phyloP scores from a whole-genome alignment of 2,329 filamentous ascomycete genomes.

The Pseudopithomyces maydicus region DNA sequence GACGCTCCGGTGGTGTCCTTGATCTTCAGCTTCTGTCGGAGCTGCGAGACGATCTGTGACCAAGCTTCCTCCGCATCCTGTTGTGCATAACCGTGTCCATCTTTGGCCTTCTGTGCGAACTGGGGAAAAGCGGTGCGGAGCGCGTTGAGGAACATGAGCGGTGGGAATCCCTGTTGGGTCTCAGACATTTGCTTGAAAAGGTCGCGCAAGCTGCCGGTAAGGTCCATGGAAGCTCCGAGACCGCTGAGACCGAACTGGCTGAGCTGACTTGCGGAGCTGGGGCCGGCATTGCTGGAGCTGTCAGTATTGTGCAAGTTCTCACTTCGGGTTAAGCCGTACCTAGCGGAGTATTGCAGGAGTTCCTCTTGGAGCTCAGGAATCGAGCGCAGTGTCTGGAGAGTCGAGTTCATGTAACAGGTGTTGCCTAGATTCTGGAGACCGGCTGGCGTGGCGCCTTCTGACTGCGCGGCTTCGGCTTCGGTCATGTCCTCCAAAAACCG shows the following conservation, averaged over 20 bases:
- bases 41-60: slow-evolving; percentile 88
- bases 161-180: slow-evolving; percentile 85
- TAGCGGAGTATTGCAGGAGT: slow-evolving; percentile 65
- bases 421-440: slow-evolving; percentile 93
- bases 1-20: slow-evolving; percentile 54
- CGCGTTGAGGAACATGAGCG: slow-evolving; percentile 79
- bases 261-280: slow-evolving; percentile 40
- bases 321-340: slow-evolving; percentile 23
- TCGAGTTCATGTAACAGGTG: slow-evolving; percentile 98
- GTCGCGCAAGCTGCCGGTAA: slow-evolving; percentile 77
- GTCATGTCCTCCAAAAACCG: slow-evolving; percentile 98
- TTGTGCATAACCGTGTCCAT: slow-evolving; percentile 86
- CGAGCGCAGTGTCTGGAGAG: slow-evolving; percentile 84
- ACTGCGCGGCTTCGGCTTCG: slow-evolving; percentile 83
- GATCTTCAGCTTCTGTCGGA: slow-evolving; percentile 77
- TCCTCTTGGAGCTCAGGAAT: slow-evolving; percentile 90
- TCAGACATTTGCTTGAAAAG: slow-evolving; percentile 89
- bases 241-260: slow-evolving; percentile 62
- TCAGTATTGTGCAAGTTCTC: slow-evolving; percentile 15
- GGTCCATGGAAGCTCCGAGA: slow-evolving; percentile 66
- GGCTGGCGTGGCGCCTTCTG: slow-evolving; percentile 82
- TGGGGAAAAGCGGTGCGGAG: slow-evolving; percentile 84
- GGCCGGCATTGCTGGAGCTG: slow-evolving; percentile 32
- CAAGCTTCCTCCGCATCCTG: slow-evolving; percentile 98
- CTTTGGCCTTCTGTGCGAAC: slow-evolving; percentile 87